Conservation (phyloP, 441 rosid genomes). For the Populus hybrid region DNA sequence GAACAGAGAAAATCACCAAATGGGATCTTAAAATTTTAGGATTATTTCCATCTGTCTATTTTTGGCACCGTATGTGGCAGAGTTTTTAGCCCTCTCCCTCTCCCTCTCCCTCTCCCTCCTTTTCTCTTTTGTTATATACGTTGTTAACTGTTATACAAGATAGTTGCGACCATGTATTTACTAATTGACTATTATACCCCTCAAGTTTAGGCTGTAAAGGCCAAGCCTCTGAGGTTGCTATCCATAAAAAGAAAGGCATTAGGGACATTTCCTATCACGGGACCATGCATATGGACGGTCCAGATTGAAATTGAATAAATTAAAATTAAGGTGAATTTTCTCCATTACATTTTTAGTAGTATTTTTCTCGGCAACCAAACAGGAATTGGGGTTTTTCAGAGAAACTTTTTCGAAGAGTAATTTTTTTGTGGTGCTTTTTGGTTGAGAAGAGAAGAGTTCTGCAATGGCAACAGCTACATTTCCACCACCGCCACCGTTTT, state of each 20-base stretch:
- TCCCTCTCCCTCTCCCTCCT: background rate
- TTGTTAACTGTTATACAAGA: background rate
- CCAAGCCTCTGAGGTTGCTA: background rate
- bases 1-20: background rate
- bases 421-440: background rate
- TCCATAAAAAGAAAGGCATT: background rate
- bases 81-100: background rate
- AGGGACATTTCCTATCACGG: background rate
- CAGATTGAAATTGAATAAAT: background rate
- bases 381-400: background rate
- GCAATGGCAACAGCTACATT: conserved; percentile 85
- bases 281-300: background rate
- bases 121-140: background rate
- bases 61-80: background rate
- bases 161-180: background rate
- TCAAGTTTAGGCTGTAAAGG: background rate
- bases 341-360: background rate
- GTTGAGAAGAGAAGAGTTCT: background rate
- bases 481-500: conserved; percentile 91
- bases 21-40: background rate
- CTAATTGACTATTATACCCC: background rate
- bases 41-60: background rate
- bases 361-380: background rate
- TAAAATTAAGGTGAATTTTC: background rate
- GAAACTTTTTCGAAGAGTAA: background rate